A percentile compares a stretch with the other conserved stretches of the same genome.
phyloP scores from a whole-genome alignment of 73 alveolate genomes.

The Blepharisma stoltei region DNA sequence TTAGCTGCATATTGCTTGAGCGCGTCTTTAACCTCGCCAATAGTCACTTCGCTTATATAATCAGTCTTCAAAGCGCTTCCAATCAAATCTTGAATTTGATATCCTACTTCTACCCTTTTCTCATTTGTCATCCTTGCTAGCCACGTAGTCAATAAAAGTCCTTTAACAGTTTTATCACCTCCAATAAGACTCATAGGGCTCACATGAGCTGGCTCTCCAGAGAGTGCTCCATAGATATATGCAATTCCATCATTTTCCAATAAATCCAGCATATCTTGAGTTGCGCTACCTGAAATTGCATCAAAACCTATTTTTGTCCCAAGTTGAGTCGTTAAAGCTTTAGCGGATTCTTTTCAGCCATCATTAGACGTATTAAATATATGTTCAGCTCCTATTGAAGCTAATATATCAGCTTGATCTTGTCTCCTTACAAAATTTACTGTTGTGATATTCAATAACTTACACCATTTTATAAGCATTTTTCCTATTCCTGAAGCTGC shows the following conservation, averaged over 20 bases:
- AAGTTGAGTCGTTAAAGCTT: slow-evolving; percentile 35
- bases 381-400: slow-evolving; percentile 51
- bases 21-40: slow-evolving; percentile 56
- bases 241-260: slow-evolving; percentile 35
- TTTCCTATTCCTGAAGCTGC: slow-evolving; percentile 72
- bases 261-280: slow-evolving; percentile 38
- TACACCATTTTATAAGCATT: slow-evolving; percentile 55
- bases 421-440: slow-evolving; percentile 69
- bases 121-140: slow-evolving; percentile 36
- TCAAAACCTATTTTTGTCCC: slow-evolving; percentile 48
- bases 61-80: slow-evolving; percentile 34
- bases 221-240: slow-evolving; percentile 51
- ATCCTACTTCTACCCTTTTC: slow-evolving; percentile 30
- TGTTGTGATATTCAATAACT: slow-evolving; percentile 42
- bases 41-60: slow-evolving; percentile 36
- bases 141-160: slow-evolving; percentile 46
- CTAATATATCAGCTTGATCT: slow-evolving; percentile 55
- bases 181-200: slow-evolving; percentile 41
- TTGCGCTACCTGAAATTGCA: slow-evolving; percentile 57
- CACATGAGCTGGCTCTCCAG: slow-evolving; percentile 38
- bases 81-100: slow-evolving; percentile 34
- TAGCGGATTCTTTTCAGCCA: slow-evolving; percentile 30
- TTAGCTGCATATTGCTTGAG: slow-evolving; percentile 43
- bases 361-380: slow-evolving; percentile 50
- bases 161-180: slow-evolving; percentile 33